Percentiles rank a stretch among this genome's conserved stretches.
Conservation (phyloP, 2,329 filamentous ascomycete species). For the Aureobasidium sp. region DNA sequence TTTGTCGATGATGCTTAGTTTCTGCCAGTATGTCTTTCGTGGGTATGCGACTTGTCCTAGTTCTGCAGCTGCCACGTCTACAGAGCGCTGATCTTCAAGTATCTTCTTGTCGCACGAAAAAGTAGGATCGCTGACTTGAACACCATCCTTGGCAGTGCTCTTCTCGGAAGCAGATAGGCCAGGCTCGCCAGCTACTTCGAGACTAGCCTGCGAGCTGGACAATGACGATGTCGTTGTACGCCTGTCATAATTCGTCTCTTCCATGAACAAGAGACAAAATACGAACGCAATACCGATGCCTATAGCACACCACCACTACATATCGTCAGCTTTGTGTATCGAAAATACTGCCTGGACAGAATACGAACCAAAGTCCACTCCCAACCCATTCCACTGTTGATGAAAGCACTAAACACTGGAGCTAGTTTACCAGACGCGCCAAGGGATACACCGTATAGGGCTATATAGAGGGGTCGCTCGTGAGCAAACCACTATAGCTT, state of each 20-base stretch:
- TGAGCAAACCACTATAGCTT: conserved; percentile 20
- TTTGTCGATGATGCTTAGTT: conserved; percentile 33
- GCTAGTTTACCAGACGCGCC: conserved; percentile 4
- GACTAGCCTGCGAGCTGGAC: background rate
- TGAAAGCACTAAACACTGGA: conserved; percentile 42
- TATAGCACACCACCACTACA: conserved; percentile 45
- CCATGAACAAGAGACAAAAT: conserved; percentile 49
- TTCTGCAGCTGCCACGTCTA: conserved; percentile 16
- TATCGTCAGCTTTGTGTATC: background rate
- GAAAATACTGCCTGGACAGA: background rate
- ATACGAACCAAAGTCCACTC: conserved; percentile 33
- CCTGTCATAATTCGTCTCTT: conserved; percentile 47
- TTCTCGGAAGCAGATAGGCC: background rate
- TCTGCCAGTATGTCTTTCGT: conserved; percentile 35
- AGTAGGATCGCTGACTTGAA: background rate
- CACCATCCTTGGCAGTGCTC: background rate
- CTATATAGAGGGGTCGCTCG: conserved; percentile 22
- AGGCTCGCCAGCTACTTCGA: background rate
- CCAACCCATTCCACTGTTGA: conserved; percentile 42
- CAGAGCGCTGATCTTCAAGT: background rate
- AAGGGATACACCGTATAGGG: conserved; percentile 18
- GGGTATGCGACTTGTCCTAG: conserved; percentile 24
- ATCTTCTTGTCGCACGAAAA: background rate
- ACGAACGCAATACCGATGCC: conserved; percentile 41
- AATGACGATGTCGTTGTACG: background rate